Evolutionary conservation across 2,329 filamentous ascomycete species (phyloP).

Genomic region (Aspergillus phoenicis): DNA sequence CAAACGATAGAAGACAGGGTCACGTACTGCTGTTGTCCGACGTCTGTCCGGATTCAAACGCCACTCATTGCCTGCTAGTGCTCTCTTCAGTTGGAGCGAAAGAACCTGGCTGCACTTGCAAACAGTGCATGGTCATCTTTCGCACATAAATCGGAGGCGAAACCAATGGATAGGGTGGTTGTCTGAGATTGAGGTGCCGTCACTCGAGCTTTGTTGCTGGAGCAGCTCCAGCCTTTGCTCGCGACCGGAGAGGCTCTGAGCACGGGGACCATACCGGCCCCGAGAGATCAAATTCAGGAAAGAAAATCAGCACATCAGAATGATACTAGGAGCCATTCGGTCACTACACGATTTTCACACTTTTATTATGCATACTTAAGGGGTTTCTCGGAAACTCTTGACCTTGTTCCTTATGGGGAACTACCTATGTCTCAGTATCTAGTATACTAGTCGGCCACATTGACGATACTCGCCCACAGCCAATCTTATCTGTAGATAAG

Average conservation of each 20-base stretch:
- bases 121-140: constrained; percentile 27
- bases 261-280: constrained; percentile 9
- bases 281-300: neutral
- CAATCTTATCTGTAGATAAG: neutral
- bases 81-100: constrained; percentile 21
- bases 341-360: neutral
- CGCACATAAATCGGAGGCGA: constrained; percentile 10
- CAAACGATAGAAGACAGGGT: constrained; percentile 3
- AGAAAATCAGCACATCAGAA: neutral
- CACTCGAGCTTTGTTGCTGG: constrained; percentile 11
- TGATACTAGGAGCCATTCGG: neutral
- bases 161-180: constrained; percentile 9
- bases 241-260: constrained; percentile 16
- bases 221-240: constrained; percentile 9
- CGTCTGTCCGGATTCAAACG: constrained; percentile 18
- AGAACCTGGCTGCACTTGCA: constrained; percentile 14
- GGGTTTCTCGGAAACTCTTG: neutral
- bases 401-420: neutral
- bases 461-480: neutral
- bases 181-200: constrained; percentile 6
- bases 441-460: neutral
- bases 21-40: constrained; percentile 24
- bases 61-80: constrained; percentile 21
- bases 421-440: neutral
- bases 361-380: neutral